Percentiles rank a stretch among this genome's conserved stretches.
Evolutionary conservation across 306 rosid genomes (phyloP).

Genomic region (Begonia loranthoides): DNA sequence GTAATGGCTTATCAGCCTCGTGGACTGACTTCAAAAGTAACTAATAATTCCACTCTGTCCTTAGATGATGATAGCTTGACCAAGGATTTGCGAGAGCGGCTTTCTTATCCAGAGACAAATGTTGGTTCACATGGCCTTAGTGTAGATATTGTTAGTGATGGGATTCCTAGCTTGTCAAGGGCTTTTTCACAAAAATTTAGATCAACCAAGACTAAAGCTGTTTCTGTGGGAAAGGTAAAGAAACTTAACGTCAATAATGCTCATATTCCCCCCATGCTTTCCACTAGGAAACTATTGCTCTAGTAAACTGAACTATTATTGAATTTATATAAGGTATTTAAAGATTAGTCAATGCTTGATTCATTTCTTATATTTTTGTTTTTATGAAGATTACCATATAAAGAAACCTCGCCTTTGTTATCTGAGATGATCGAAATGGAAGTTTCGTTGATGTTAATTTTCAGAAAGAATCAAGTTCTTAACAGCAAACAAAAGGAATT

Average conservation of each 20-base stretch:
- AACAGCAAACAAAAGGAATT: too few relatives aligned
- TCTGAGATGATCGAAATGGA: too few relatives aligned
- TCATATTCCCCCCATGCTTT: neutral
- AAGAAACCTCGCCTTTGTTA: too few relatives aligned
- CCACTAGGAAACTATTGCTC: neutral
- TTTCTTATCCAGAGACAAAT: conserved; percentile 39
- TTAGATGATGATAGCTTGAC: conserved; percentile 35
- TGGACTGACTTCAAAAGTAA: conserved; percentile 26
- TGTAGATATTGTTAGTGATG: conserved; percentile 61
- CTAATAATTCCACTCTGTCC: conserved; percentile 25
- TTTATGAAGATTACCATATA: too few relatives aligned
- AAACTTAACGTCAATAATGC: neutral
- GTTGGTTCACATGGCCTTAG: conserved; percentile 31
- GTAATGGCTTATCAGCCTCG: conserved; percentile 28
- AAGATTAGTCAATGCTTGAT: too few relatives aligned
- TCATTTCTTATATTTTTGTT: too few relatives aligned
- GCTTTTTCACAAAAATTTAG: conserved; percentile 56
- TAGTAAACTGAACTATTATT: too few relatives aligned
- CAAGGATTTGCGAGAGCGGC: conserved; percentile 46
- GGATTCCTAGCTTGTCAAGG: conserved; percentile 79
- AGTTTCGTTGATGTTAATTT: too few relatives aligned
- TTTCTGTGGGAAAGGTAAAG: conserved; percentile 59
- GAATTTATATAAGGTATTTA: too few relatives aligned
- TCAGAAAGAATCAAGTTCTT: too few relatives aligned
- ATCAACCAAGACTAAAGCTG: conserved; percentile 62